Conservation (phyloP, 306 rosid species). For the Purshia tridentata region DNA sequence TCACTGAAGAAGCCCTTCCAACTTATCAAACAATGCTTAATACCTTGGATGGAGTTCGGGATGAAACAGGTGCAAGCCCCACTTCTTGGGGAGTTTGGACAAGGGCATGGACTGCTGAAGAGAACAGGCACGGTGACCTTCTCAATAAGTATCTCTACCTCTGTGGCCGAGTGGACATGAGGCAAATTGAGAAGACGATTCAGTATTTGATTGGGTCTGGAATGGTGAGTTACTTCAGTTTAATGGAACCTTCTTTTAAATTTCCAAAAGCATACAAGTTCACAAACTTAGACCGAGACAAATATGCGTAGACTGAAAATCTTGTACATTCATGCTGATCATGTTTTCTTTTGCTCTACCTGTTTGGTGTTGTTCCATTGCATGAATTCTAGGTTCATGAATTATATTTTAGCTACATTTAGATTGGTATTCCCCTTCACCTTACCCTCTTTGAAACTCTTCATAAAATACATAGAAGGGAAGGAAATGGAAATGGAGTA, state of each 20-base stretch:
- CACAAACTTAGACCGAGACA: too few relatives aligned
- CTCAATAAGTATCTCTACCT: constrained; percentile 92
- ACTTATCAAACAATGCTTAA: constrained; percentile 93
- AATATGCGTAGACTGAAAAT: not conserved
- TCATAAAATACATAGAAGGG: not conserved
- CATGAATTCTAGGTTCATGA: too few relatives aligned
- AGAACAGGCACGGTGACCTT: constrained; percentile 90
- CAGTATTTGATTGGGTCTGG: constrained; percentile 90
- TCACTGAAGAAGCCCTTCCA: constrained; percentile 93
- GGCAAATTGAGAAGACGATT: constrained; percentile 86
- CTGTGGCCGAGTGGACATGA: constrained; percentile 86
- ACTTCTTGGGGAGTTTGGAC: constrained; percentile 91
- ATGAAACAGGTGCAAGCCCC: constrained; percentile 91
- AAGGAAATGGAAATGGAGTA: not conserved
- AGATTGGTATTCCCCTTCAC: not conserved
- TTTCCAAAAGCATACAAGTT: not conserved
- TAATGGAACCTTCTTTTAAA: not conserved
- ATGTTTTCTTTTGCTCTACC: not conserved
- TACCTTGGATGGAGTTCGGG: constrained; percentile 85
- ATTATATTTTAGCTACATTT: too few relatives aligned
- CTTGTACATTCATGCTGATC: not conserved
- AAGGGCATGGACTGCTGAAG: constrained; percentile 99
- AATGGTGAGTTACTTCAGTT: constrained; percentile 58
- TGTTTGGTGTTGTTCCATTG: not conserved
- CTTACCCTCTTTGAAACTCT: not conserved